Evolutionary conservation across 257 asterid genomes (phyloP), one percentile per base, ranked within the genome.

Genomic region (Petrea volubilis): DNA sequence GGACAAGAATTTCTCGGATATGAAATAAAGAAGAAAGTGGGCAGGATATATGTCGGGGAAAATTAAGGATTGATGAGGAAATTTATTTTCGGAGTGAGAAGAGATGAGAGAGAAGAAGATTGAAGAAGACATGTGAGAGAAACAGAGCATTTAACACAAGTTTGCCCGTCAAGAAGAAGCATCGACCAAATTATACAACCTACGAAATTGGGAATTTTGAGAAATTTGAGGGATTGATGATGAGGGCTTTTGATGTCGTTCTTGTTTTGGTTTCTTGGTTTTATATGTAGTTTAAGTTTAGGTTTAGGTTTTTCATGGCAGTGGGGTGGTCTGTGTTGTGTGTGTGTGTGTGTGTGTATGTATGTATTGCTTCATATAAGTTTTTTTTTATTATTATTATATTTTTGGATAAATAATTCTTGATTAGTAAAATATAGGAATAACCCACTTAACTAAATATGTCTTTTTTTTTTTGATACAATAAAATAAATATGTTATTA

Each of bases 121-220:
- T 73, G 86, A 44, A 82, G 81, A 83, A 86, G 87, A 86, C 95
- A 90, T 90, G 92, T 82, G 82, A 74, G 64, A 71, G 78, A 78
- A 81, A 85, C 78, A 74, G 73, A 73, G 67, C 76, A 82, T 70
- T 67, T 57, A 74, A 34, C 44, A 75, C 53, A 28, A 73, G 52
- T 67, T 68, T 18, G 74, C 40, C 67, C 72, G 72, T 28, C 8
- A 51, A 84, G 78, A 40, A 67, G 81, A 79, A 76, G 86, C 87
- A 89, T 84, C 84, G 72, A 83, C 85, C 67, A 70, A n/a, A 69
- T 73, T 60, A 67, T 15, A 53, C 62, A 62, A 28, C 43, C 43
- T 1, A 11, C 60, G 17, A 53, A 40, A 15, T 12, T 70, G 29
- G 58, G 43, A 38, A 38, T 29, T 20, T 28, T 21, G 31, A 21